Percentiles rank a stretch among this genome's conserved stretches.
Evolutionary conservation across 768 basidiomycete species (phyloP).

Genomic region (Russula sp.): DNA sequence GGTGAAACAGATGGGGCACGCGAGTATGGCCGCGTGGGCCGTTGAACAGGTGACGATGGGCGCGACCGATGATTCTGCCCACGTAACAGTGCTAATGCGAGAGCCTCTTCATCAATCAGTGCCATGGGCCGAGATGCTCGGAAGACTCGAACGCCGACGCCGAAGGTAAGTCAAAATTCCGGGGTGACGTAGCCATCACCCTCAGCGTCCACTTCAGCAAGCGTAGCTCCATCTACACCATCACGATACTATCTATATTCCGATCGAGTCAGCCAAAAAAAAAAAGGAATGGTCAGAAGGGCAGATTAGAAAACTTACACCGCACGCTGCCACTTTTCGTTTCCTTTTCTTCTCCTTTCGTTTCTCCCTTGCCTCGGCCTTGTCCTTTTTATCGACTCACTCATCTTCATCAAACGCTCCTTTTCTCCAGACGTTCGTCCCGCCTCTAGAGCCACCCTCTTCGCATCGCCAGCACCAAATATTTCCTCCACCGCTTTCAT

Average conservation of each 20-base stretch:
- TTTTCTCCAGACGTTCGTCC: conserved; percentile 67
- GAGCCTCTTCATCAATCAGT: conserved; percentile 56
- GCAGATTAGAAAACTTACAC: conserved; percentile 29
- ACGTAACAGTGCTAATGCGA: conserved; percentile 61
- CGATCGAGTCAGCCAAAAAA: neutral
- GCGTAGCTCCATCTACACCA: conserved; percentile 34
- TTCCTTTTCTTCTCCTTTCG: conserved; percentile 90
- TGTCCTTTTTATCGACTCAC: conserved; percentile 70
- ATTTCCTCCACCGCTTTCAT: conserved; percentile 69
- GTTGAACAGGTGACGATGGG: too few species aligned
- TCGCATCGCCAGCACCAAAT: conserved; percentile 55
- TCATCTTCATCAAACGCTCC: conserved; percentile 73
- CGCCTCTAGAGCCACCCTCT: conserved; percentile 59
- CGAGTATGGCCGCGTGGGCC: too few species aligned
- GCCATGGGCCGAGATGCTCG: conserved; percentile 37
- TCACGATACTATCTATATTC: conserved; percentile 25
- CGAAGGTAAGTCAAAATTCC: conserved; percentile 55
- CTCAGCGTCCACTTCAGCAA: conserved; percentile 40
- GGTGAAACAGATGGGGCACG: too few species aligned
- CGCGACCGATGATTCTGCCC: conserved; percentile 15
- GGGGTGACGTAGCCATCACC: conserved; percentile 73
- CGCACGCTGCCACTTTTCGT: conserved; percentile 69
- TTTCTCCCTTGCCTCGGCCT: conserved; percentile 82
- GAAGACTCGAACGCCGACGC: conserved; percentile 33
- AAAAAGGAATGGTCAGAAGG: neutral